Conservation (phyloP, 192 early-diverging fungal species). For the Podila verticillata region DNA sequence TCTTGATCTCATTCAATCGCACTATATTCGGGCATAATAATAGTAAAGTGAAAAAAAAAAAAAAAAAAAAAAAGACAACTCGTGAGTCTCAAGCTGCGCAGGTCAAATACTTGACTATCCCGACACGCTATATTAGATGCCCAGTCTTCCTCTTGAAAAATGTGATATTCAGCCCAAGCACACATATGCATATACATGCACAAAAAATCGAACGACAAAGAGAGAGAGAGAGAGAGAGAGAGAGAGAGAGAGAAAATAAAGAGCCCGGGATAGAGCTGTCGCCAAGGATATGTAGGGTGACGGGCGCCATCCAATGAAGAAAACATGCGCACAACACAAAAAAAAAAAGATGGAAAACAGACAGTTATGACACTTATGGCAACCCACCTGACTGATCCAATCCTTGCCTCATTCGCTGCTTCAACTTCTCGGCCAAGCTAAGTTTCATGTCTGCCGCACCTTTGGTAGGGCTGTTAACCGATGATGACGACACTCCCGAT, state of each 20-base stretch:
- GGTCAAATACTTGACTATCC: too few relatives aligned
- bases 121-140: too few relatives aligned
- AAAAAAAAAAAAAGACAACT: not conserved
- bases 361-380: too few relatives aligned
- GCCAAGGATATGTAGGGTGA: not conserved
- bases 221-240: too few relatives aligned
- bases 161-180: too few relatives aligned
- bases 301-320: too few relatives aligned
- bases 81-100: not conserved
- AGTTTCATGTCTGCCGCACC: not conserved
- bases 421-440: constrained; percentile 35
- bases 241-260: too few relatives aligned
- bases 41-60: not conserved
- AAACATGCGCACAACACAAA: too few relatives aligned
- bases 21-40: not conserved
- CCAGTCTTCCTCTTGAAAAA: too few relatives aligned
- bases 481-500: not conserved
- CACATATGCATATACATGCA: too few relatives aligned
- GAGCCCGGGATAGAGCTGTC: too few relatives aligned
- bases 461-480: not conserved
- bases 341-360: not conserved
- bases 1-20: not conserved
- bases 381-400: constrained; percentile 20
- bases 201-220: too few relatives aligned
- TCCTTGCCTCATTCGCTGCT: constrained; percentile 33